These are phyloP conservation scores for Fusarium haematococcum DNA, from an alignment of 2,329 filamentous ascomycete species.

Conservation along the genomic window DNA sequence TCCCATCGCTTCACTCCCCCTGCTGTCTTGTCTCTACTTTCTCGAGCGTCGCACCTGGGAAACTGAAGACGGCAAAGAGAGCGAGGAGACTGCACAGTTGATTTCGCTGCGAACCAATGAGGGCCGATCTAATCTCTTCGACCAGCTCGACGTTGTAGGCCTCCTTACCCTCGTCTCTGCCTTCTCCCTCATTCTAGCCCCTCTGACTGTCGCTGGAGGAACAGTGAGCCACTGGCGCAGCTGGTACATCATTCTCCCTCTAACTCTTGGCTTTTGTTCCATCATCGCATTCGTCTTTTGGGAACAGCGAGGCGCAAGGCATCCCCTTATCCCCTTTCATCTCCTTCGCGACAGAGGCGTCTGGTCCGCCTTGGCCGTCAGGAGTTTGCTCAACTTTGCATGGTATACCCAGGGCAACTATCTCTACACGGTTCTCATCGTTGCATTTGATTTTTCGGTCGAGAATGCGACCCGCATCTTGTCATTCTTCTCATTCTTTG, in stretches of 20 bases:
- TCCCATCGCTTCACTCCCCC: constrained; percentile 65
- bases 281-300: constrained; percentile 64
- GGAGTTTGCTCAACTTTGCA: constrained; percentile 60
- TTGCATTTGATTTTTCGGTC: constrained; percentile 68
- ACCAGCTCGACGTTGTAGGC: constrained; percentile 65
- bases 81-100: background rate
- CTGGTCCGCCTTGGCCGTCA: constrained; percentile 70
- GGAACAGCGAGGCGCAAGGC: constrained; percentile 62
- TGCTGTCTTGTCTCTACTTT: constrained; percentile 58
- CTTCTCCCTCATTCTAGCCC: constrained; percentile 61
- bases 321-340: constrained; percentile 68
- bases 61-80: constrained; percentile 13
- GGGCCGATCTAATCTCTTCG: constrained; percentile 60
- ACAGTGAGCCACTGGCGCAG: constrained; percentile 60
- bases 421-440: constrained; percentile 68
- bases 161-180: constrained; percentile 59
- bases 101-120: constrained; percentile 37
- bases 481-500: constrained; percentile 65
- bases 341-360: constrained; percentile 70
- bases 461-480: constrained; percentile 66
- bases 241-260: constrained; percentile 62
- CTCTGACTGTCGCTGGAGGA: constrained; percentile 67
- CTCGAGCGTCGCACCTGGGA: constrained; percentile 45
- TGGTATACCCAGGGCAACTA: constrained; percentile 72
- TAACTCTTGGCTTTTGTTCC: constrained; percentile 62